Evolutionary conservation across 495 filamentous ascomycete genomes (phyloP), one percentile per base, ranked within the genome.

Genomic region (Tirmania nivea): DNA sequence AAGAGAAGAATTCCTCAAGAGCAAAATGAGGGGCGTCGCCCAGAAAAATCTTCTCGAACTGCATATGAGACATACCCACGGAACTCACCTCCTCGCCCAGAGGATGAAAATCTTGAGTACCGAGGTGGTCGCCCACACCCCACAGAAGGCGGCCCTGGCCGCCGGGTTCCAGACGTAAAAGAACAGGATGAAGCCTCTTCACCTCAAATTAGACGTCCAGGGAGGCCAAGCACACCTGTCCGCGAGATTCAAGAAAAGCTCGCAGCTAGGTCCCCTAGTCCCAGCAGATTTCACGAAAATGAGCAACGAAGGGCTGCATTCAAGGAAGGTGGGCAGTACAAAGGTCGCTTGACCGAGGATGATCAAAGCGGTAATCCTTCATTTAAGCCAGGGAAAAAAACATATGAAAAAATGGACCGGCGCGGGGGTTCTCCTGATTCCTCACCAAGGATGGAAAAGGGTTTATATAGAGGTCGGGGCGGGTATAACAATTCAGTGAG

Each of bases 1-100:
- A 65, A 65, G 51, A 61, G 62, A 49, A 63, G 62, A 37, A 42
- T 63, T 37, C 52, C 62, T 39, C 56, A 57, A 48, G 56, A 65
- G 35, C 58, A 62, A 25, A 55, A 65, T 36, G 54, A 54, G 49
- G 59, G 59, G 53, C 56, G 60, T 20, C 62, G 45, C 50, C 48
- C 52, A 48, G 48, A 39, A 11, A 57, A 57, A 51, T 49, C 55
- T 36, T 47, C 52, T n/a, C 55, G 55, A 34, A 45, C 35, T 35
- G 35, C 9, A 10, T 57, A 57, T 52, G 55, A 57, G 19, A 20
- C 12, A 16, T 21, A 51, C 45, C 48, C 12, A 16, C n/a, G n/a
- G n/a, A 19, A 12, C 25, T 31, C 20, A 50, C 11, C 48, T 12
- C 48, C 20, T 16, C 48, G 12, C 25, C 21, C 48, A 19, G 48